A percentile compares a stretch with the other conserved stretches of the same genome.
Conservation (phyloP, 306 rosid species). For the Pyrus communis region DNA sequence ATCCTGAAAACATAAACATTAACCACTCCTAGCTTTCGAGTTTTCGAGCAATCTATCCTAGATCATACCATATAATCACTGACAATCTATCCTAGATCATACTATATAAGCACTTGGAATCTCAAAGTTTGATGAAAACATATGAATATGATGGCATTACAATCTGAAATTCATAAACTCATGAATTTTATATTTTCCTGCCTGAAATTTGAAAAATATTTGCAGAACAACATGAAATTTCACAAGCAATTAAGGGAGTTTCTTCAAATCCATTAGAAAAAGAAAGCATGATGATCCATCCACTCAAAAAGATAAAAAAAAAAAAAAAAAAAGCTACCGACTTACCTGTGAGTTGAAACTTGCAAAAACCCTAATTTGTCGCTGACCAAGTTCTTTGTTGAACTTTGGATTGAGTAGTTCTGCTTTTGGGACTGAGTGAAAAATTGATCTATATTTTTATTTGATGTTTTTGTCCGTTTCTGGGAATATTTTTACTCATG, state of each 20-base stretch:
- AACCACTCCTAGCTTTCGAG: background rate
- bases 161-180: background rate
- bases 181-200: background rate
- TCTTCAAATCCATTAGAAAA: background rate
- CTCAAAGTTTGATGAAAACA: background rate
- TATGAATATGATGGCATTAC: background rate
- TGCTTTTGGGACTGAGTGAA: too few relatives aligned
- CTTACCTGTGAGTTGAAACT: background rate
- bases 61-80: background rate
- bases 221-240: background rate
- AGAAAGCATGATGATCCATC: background rate
- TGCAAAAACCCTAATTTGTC: background rate
- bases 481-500: too few relatives aligned
- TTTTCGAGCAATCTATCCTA: background rate
- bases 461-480: background rate
- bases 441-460: too few relatives aligned
- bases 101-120: background rate
- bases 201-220: background rate
- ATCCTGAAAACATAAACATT: conserved; percentile 21
- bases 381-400: background rate
- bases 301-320: background rate
- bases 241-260: background rate
- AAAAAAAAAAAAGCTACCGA: background rate
- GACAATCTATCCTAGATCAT: background rate
- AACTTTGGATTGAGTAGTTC: background rate